Percentiles rank a stretch among this genome's conserved stretches.
Evolutionary conservation across 352 stramenopile species (phyloP).

Genomic region (Pilasporangium apinafurcum): DNA sequence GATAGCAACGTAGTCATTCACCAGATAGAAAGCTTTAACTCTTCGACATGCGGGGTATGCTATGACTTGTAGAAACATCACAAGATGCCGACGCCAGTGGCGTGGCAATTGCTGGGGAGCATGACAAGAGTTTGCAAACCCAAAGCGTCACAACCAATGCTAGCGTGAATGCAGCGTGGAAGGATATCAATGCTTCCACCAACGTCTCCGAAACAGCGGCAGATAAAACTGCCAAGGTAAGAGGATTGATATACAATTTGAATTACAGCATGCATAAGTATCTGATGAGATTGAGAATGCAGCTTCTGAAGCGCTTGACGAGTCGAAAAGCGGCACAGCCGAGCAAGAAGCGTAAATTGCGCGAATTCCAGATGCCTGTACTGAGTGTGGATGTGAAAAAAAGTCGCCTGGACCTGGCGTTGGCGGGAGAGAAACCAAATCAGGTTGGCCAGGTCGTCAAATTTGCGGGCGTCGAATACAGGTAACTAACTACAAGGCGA

Average conservation of each 20-base stretch:
- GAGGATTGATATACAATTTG: background rate
- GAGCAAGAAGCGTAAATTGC: slow-evolving; percentile 58
- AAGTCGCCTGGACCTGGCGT: slow-evolving; percentile 34
- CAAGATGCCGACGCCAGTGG: background rate
- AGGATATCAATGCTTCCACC: slow-evolving; percentile 57
- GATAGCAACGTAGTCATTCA: background rate
- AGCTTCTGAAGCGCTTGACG: slow-evolving; percentile 48
- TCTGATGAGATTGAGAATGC: background rate
- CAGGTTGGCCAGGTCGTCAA: slow-evolving; percentile 68
- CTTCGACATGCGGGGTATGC: too few species aligned
- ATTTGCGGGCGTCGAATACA: slow-evolving; percentile 84
- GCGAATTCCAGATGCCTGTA: slow-evolving; percentile 65
- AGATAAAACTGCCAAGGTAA: slow-evolving; percentile 43
- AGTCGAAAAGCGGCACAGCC: slow-evolving; percentile 38
- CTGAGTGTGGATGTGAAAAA: slow-evolving; percentile 63
- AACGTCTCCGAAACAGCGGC: slow-evolving; percentile 40
- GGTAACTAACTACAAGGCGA: slow-evolving; percentile 11
- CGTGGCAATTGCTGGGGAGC: too few species aligned
- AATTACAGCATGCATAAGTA: background rate
- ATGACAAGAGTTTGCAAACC: background rate
- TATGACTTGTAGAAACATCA: too few species aligned
- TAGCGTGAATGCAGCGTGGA: slow-evolving; percentile 46
- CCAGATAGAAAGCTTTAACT: background rate
- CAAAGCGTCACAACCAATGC: slow-evolving; percentile 21
- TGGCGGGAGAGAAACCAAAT: slow-evolving; percentile 8